phyloP scores from a whole-genome alignment of 768 basidiomycete genomes.

The Lentinula raphanica region DNA sequence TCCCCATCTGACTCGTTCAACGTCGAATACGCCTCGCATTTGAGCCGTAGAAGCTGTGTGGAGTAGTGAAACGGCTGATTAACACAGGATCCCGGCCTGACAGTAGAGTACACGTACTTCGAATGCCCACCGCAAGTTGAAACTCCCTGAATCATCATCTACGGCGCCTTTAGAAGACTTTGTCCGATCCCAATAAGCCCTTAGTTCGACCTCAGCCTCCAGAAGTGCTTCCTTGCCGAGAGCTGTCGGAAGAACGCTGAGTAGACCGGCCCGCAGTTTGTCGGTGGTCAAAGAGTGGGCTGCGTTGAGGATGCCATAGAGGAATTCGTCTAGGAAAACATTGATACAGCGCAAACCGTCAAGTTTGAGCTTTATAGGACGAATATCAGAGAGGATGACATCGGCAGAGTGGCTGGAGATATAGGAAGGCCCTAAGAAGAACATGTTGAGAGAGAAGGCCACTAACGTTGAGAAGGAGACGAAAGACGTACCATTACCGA shows the following conservation, averaged over 20 bases:
- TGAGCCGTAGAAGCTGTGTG: conserved; percentile 69
- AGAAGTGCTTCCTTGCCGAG: conserved; percentile 89
- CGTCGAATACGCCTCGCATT: conserved; percentile 86
- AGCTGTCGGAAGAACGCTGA: conserved; percentile 69
- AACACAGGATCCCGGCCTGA: conserved; percentile 5
- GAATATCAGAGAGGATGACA: conserved; percentile 86
- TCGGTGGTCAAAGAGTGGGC: conserved; percentile 70
- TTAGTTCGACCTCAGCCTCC: conserved; percentile 89
- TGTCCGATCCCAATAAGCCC: conserved; percentile 84
- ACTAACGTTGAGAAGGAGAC: neutral
- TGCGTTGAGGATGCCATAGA: conserved; percentile 63
- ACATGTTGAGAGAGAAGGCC: conserved; percentile 4
- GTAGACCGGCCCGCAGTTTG: conserved; percentile 64
- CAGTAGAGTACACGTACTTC: conserved; percentile 48
- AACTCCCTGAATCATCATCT: conserved; percentile 52
- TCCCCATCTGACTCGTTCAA: conserved; percentile 80
- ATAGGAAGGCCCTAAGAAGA: conserved; percentile 56
- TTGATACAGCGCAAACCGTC: conserved; percentile 80
- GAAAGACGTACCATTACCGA: conserved; percentile 32
- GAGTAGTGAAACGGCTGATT: conserved; percentile 6
- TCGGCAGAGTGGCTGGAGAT: conserved; percentile 83
- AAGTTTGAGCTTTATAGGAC: conserved; percentile 79
- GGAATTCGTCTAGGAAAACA: conserved; percentile 77
- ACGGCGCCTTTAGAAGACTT: conserved; percentile 27
- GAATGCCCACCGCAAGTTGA: conserved; percentile 69